These are phyloP conservation scores for Dovyalis caffra DNA, from an alignment of 345 rosid species.

Conservation along the genomic window DNA sequence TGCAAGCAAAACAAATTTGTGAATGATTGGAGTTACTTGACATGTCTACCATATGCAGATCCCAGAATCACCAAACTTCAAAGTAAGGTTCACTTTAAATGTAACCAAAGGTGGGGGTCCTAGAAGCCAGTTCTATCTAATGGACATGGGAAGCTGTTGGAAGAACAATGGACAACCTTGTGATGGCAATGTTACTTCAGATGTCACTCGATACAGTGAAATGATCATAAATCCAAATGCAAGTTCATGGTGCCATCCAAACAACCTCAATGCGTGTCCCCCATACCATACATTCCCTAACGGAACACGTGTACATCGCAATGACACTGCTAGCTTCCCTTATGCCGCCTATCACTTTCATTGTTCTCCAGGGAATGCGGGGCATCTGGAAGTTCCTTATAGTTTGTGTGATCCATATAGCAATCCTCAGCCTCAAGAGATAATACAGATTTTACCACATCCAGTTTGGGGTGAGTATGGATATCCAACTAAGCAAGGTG, in stretches of 20 bases:
- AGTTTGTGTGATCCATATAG: slow-evolving; percentile 30
- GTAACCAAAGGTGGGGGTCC: slow-evolving; percentile 27
- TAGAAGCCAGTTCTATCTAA: slow-evolving; percentile 28
- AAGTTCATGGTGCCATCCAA: slow-evolving; percentile 25
- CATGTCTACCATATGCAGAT: slow-evolving; percentile 14
- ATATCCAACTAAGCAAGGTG: slow-evolving; percentile 26
- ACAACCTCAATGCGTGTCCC: slow-evolving; percentile 20
- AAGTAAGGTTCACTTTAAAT: slow-evolving; percentile 28
- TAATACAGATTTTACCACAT: slow-evolving; percentile 27
- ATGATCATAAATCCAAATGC: slow-evolving; percentile 27
- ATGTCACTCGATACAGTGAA: slow-evolving; percentile 28
- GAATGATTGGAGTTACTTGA: not conserved
- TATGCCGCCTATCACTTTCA: slow-evolving; percentile 24
- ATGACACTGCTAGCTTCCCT: slow-evolving; percentile 22
- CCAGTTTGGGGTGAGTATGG: slow-evolving; percentile 35
- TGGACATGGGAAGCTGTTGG: slow-evolving; percentile 34
- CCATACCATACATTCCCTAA: slow-evolving; percentile 28
- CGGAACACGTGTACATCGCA: slow-evolving; percentile 23
- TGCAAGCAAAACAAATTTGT: slow-evolving; percentile 7
- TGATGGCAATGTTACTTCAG: slow-evolving; percentile 24
- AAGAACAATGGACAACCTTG: slow-evolving; percentile 31
- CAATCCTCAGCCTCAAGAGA: slow-evolving; percentile 33
- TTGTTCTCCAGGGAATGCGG: slow-evolving; percentile 27
- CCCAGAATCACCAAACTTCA: slow-evolving; percentile 32
- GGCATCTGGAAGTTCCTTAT: slow-evolving; percentile 17